Evolutionary conservation across 106 monocot genomes (phyloP).

Genomic region (Agapanthus africanus): DNA sequence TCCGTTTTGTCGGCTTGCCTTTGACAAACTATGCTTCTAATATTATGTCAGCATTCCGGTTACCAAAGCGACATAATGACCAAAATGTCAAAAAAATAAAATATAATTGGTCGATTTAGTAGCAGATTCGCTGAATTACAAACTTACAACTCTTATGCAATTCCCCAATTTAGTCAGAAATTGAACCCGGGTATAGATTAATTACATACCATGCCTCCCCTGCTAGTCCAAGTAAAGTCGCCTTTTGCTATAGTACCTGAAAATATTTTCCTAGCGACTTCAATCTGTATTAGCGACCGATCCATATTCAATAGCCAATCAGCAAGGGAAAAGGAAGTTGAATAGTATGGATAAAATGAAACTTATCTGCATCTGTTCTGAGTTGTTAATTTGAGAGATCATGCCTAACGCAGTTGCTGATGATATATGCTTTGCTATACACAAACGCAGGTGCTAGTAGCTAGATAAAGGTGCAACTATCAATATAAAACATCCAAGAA

Average conservation of each 20-base stretch:
- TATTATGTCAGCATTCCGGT: too few species aligned
- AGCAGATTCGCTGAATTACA: too few species aligned
- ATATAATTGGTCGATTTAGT: background rate
- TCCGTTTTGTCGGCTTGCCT: too few species aligned
- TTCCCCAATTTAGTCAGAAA: background rate
- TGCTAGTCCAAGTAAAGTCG: slow-evolving; percentile 62
- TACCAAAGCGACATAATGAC: too few species aligned
- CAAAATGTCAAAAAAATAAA: background rate
- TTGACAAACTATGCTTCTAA: too few species aligned
- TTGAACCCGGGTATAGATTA: background rate
- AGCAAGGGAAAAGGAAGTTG: background rate
- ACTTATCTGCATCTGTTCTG: background rate
- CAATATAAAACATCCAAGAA: background rate
- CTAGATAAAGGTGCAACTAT: background rate
- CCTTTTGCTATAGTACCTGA: slow-evolving; percentile 30
- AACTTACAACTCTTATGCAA: background rate
- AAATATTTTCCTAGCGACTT: slow-evolving; percentile 50
- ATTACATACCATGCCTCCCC: slow-evolving; percentile 65
- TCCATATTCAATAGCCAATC: background rate
- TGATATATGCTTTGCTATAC: too few species aligned
- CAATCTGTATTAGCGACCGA: slow-evolving; percentile 33
- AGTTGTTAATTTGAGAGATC: background rate
- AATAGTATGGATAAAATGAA: background rate
- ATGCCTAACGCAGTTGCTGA: too few species aligned
- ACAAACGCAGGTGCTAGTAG: background rate